Evolutionary conservation across 2,329 filamentous ascomycete genomes (phyloP).

Genomic region (Fusarium agapanthi): DNA sequence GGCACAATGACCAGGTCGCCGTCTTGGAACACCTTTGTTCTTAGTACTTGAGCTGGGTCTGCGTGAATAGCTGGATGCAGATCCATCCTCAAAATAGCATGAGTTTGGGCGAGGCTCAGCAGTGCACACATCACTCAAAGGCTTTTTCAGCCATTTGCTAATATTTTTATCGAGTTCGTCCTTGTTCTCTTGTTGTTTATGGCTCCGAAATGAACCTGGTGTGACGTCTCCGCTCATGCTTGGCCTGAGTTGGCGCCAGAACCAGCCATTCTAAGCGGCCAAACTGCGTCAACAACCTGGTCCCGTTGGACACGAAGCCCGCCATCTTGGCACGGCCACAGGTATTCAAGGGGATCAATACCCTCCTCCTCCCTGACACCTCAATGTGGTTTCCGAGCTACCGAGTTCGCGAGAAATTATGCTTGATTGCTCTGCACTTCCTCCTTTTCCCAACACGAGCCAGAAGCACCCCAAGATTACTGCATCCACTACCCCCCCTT

Average conservation of each 20-base stretch:
- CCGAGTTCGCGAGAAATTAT: neutral
- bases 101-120: too few species aligned
- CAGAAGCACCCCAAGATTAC: neutral
- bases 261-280: neutral
- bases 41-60: neutral
- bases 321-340: neutral
- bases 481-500: neutral
- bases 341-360: neutral
- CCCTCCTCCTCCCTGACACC: neutral
- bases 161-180: too few species aligned
- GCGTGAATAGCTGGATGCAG: neutral
- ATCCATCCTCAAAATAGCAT: too few species aligned
- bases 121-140: too few species aligned
- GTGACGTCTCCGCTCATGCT: neutral
- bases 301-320: neutral
- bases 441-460: neutral
- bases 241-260: too few species aligned
- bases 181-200: too few species aligned
- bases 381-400: neutral
- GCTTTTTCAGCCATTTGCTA: too few species aligned
- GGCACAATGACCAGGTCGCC: slow-evolving; percentile 25
- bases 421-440: neutral
- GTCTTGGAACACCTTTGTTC: slow-evolving; percentile 18
- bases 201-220: too few species aligned
- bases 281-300: neutral